Base-by-base conservation (phyloP, 2,329 filamentous ascomycete genomes). In the Xenoacremonium recifei region DNA sequence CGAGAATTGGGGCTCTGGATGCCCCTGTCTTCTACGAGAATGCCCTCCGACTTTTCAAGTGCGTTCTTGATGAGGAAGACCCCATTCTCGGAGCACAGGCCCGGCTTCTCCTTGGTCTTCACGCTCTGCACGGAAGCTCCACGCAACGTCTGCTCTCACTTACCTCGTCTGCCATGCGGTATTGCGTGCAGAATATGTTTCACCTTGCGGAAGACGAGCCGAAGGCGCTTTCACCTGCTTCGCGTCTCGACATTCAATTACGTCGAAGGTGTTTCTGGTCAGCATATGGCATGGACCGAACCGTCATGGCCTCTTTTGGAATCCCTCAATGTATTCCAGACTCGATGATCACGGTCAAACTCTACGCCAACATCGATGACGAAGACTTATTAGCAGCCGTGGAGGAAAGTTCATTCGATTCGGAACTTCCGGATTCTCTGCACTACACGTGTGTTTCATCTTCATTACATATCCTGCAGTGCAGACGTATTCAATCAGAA, bases 241-340 rank as follows among this genome's bases (percentile, higher is more conserved):
- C 21, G 11, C 34, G 42, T 4, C 12, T 44, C 3, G 9, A 27
- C 23, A 27, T 27, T 3, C 60, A 62, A 37, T 23, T 53, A 9
- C 52, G 58, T 4, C 53, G 60, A 3, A 47, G 60, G 13, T 50
- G 59, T 17, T 63, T 62, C 44, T 62, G 60, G 60, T 60, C 53
- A 11, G 59, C 59, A 3, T 62, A 63, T 32, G 48, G 44, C 4
- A 32, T 63, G 11, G 59, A 62, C 39, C 51, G 59, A 6, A 46
- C 55, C 10, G 53, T 62, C 27, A 48, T 57, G 42, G 53, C 52
- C 17, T 50, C 51, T 6, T 55, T 56, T 30, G 55, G 58, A 18
- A 46, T 61, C 5, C 58, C 60, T 1, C 44, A 44, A 6, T 60
- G 55, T 2, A 44, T 63, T 1, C 36, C 53, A 0, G 60, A 62